These are phyloP conservation scores for Acer campestre DNA, from an alignment of 345 rosid species.

Conservation along the genomic window DNA sequence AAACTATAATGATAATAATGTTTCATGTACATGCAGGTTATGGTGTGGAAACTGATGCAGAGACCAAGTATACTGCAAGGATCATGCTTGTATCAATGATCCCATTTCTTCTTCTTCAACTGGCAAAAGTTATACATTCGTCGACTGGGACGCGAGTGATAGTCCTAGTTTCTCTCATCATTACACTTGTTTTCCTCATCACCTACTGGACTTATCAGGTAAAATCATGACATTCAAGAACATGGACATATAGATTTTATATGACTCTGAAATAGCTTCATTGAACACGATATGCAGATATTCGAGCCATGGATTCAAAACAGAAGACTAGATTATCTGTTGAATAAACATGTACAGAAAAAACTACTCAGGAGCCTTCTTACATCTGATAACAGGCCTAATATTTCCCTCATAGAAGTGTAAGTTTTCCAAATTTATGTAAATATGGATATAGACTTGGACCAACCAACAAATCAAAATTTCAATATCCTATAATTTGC, in stretches of 20 bases:
- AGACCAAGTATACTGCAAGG: conserved; percentile 37
- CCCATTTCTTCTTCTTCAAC: conserved; percentile 48
- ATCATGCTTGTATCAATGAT: conserved; percentile 41
- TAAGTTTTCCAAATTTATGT: conserved; percentile 10
- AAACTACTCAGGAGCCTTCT: conserved; percentile 30
- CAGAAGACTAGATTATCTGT: conserved; percentile 40
- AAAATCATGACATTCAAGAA: neutral
- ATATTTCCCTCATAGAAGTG: conserved; percentile 30
- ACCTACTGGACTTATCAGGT: conserved; percentile 49
- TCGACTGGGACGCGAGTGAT: conserved; percentile 24
- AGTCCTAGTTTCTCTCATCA: conserved; percentile 34
- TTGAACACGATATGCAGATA: conserved; percentile 27
- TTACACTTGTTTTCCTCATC: conserved; percentile 30
- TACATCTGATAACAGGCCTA: conserved; percentile 31
- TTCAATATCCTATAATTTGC: conserved; percentile 3
- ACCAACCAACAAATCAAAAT: neutral
- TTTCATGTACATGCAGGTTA: conserved; percentile 33
- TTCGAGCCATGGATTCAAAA: conserved; percentile 53
- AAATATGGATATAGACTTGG: neutral
- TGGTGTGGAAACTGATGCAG: conserved; percentile 43
- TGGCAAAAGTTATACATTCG: conserved; percentile 33
- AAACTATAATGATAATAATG: neutral
- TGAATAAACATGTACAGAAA: conserved; percentile 18
- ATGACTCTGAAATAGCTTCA: neutral
- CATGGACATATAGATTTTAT: neutral